A percentile compares a stretch with the other conserved stretches of the same genome.
Evolutionary conservation across 176 grass and related monocot genomes (phyloP).

Genomic region (Triticum monococcum): DNA sequence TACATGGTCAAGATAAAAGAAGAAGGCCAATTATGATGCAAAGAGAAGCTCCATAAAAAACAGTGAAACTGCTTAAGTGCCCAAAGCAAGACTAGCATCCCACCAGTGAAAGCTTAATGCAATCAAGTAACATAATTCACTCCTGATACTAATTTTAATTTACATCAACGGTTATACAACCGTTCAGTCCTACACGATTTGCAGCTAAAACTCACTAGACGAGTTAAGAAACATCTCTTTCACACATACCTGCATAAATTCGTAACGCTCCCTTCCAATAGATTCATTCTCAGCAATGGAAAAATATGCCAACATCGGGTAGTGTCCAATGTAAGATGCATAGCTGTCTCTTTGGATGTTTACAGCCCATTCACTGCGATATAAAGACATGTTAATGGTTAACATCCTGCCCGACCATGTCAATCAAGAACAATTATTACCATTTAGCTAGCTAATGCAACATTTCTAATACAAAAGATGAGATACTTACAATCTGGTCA

Average conservation of each 20-base stretch:
- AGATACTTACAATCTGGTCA: slow-evolving; percentile 76
- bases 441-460: background rate
- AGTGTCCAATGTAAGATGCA: slow-evolving; percentile 90
- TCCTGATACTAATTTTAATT: background rate
- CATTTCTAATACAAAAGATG: background rate
- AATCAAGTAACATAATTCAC: background rate
- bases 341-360: slow-evolving; percentile 94
- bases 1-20: background rate
- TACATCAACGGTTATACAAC: background rate
- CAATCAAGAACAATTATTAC: background rate
- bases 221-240: slow-evolving; percentile 6
- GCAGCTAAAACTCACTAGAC: background rate
- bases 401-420: background rate
- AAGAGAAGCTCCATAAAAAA: background rate
- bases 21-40: background rate
- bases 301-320: slow-evolving; percentile 85
- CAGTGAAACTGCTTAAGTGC: background rate
- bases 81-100: background rate
- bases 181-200: background rate
- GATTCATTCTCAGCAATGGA: slow-evolving; percentile 90
- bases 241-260: slow-evolving; percentile 83
- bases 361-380: slow-evolving; percentile 96
- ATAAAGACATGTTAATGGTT: background rate
- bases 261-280: slow-evolving; percentile 84
- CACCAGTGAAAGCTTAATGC: background rate